Evolutionary conservation across 176 grass and related monocot species (phyloP).

Genomic region (Oryza glaberrima): DNA sequence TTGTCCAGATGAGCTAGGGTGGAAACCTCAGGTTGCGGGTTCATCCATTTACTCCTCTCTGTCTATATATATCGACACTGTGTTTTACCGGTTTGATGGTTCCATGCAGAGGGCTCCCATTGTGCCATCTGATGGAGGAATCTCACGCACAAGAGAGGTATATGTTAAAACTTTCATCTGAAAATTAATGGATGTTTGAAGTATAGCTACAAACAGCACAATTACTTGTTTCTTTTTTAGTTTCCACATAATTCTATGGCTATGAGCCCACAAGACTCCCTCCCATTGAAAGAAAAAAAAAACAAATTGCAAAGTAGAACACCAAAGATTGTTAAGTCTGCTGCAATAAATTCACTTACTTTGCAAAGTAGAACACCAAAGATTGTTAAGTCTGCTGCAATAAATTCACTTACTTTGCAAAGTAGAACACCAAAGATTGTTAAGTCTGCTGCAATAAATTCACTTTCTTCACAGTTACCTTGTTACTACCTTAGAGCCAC

Average conservation of each 20-base stretch:
- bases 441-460: not conserved
- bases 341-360: not conserved
- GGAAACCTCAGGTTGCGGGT: constrained; percentile 85
- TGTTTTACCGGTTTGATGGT: constrained; percentile 39
- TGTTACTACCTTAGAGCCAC: not conserved
- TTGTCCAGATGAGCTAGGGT: constrained; percentile 97
- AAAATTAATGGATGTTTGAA: constrained; percentile 26
- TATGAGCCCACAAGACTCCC: not conserved
- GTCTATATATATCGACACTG: not conserved
- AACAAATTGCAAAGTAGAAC: not conserved
- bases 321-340: not conserved
- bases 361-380: no score
- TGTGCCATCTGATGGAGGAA: constrained; percentile 82
- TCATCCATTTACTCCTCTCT: constrained; percentile 26
- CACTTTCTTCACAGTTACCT: not conserved
- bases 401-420: not conserved
- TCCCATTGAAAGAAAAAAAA: not conserved
- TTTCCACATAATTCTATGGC: not conserved
- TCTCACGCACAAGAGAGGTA: constrained; percentile 80
- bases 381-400: not conserved
- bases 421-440: not conserved
- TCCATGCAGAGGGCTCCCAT: constrained; percentile 72
- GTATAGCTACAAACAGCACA: not conserved
- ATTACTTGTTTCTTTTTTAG: constrained; percentile 2
- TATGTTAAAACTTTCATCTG: not conserved